A percentile compares a stretch with the other conserved stretches of the same genome.
These are phyloP conservation scores for Thozetella sp. DNA, from an alignment of 495 filamentous ascomycete species.

Conservation along the genomic window DNA sequence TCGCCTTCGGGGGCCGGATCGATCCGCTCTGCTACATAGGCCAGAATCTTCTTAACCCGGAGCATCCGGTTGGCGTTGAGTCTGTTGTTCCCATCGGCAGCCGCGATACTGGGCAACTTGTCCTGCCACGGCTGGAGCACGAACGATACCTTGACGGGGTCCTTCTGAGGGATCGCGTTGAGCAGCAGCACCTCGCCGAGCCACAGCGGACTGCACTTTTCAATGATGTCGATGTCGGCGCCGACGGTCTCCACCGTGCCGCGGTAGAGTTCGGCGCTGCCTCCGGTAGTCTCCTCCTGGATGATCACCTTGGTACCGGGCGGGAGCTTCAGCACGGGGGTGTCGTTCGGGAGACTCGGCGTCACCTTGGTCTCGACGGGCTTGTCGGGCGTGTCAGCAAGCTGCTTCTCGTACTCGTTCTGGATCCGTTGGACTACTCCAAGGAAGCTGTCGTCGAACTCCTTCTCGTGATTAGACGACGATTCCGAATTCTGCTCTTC, in stretches of 20 bases:
- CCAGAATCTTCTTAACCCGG: constrained; percentile 90
- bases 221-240: constrained; percentile 78
- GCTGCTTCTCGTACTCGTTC: constrained; percentile 72
- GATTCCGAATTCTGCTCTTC: constrained; percentile 59
- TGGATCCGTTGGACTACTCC: constrained; percentile 80
- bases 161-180: constrained; percentile 84
- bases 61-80: constrained; percentile 98
- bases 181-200: constrained; percentile 85
- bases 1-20: constrained; percentile 65
- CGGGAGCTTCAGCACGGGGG: constrained; percentile 81
- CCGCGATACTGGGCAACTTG: constrained; percentile 67
- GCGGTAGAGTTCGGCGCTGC: constrained; percentile 88
- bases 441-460: constrained; percentile 79
- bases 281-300: constrained; percentile 91
- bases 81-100: constrained; percentile 74
- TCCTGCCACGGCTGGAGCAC: constrained; percentile 84
- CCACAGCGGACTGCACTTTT: constrained; percentile 86
- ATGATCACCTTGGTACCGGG: constrained; percentile 83
- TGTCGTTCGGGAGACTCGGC: constrained; percentile 81
- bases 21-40: constrained; percentile 89
- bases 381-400: constrained; percentile 54
- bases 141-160: constrained; percentile 93
- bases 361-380: constrained; percentile 65
- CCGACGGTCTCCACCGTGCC: constrained; percentile 81
- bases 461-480: constrained; percentile 80